phyloP scores from a whole-genome alignment of 495 filamentous ascomycete species.

The Elaphomyces granulatus region DNA sequence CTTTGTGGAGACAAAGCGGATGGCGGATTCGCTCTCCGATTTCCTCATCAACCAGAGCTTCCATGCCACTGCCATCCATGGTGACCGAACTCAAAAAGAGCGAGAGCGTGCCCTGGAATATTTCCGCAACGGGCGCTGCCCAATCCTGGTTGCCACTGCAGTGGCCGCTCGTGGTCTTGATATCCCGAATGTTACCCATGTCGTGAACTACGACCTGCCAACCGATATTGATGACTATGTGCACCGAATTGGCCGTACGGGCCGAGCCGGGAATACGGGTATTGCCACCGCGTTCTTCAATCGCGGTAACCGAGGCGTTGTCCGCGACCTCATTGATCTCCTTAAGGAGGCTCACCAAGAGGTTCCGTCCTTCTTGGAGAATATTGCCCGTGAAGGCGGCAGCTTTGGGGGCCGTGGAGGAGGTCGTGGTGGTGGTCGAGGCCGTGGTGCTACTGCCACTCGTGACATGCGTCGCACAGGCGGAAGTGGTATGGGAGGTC shows the following conservation, averaged over 20 bases:
- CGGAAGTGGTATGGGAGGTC: slow-evolving; percentile 23
- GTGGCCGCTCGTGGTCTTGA: slow-evolving; percentile 92
- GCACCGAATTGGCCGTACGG: slow-evolving; percentile 98
- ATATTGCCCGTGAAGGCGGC: slow-evolving; percentile 84
- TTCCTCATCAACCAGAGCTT: slow-evolving; percentile 97
- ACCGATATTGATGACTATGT: slow-evolving; percentile 99
- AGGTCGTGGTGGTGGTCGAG: slow-evolving; percentile 54
- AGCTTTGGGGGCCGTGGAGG: slow-evolving; percentile 61
- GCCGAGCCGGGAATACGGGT: slow-evolving; percentile 98
- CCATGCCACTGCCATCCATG: slow-evolving; percentile 97
- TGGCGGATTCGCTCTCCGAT: slow-evolving; percentile 94
- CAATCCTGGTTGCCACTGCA: slow-evolving; percentile 91
- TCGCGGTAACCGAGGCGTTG: slow-evolving; percentile 94
- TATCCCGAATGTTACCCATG: slow-evolving; percentile 97
- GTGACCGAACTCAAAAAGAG: slow-evolving; percentile 95
- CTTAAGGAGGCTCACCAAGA: slow-evolving; percentile 98
- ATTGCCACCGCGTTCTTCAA: slow-evolving; percentile 99
- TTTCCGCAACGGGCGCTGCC: slow-evolving; percentile 91
- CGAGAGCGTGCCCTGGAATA: slow-evolving; percentile 94
- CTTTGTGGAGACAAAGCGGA: slow-evolving; percentile 99
- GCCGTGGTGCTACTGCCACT: slow-evolving; percentile 55
- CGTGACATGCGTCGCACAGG: slow-evolving; percentile 73
- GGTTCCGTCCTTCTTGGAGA: slow-evolving; percentile 84
- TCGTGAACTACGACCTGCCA: slow-evolving; percentile 97
- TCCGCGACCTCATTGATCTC: slow-evolving; percentile 86